Evolutionary conservation across 352 stramenopile species (phyloP).

Genomic region (Phytophthora ohioensis): DNA sequence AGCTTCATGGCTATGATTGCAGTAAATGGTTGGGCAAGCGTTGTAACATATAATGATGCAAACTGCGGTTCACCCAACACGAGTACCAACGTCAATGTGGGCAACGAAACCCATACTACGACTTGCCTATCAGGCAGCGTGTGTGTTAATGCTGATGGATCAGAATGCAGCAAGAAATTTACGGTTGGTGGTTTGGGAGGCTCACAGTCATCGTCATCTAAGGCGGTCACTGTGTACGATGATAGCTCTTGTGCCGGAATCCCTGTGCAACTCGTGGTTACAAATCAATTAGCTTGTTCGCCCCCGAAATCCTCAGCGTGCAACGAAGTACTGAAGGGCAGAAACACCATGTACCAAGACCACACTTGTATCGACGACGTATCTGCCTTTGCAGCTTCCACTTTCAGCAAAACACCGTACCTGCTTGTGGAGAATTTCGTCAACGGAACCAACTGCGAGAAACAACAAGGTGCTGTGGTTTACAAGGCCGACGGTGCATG

Average conservation of each 20-base stretch:
- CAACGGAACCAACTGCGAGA: slow-evolving; percentile 7
- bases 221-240: background rate
- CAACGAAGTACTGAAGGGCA: background rate
- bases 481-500: slow-evolving; percentile 18
- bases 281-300: slow-evolving; percentile 11
- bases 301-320: background rate
- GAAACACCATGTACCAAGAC: slow-evolving; percentile 3
- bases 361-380: slow-evolving; percentile 3
- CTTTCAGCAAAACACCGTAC: slow-evolving; percentile 2
- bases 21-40: background rate
- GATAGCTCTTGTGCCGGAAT: slow-evolving; percentile 5
- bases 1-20: slow-evolving; percentile 11
- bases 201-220: background rate
- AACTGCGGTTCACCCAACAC: background rate
- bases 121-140: background rate
- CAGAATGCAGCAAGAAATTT: slow-evolving; percentile 11
- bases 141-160: slow-evolving; percentile 1
- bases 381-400: slow-evolving; percentile 5
- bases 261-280: slow-evolving; percentile 11
- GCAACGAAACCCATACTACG: background rate
- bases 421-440: slow-evolving; percentile 10
- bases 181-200: slow-evolving; percentile 7
- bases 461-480: background rate
- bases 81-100: background rate
- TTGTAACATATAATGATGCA: slow-evolving; percentile 1